Evolutionary conservation across 208 protist species (phyloP), one percentile per base, ranked within the genome.

Genomic region (Leishmania mexicana): DNA sequence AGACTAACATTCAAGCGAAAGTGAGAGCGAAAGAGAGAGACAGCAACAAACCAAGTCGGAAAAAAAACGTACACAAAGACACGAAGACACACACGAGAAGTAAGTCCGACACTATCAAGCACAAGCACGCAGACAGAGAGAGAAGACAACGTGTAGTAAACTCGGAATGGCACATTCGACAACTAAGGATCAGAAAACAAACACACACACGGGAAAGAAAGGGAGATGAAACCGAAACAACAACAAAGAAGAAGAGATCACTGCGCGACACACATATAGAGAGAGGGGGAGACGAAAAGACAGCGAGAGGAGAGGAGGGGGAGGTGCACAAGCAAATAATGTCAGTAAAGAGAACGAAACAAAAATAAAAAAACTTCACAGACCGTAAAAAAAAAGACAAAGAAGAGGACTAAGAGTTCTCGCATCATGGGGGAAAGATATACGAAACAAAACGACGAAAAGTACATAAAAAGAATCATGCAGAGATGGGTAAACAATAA

Each of bases 271-370:
- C 7, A 6, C 8, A 13, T 24, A 6, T 28, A 13, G 10, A 40
- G 0, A 47, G 10, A 40, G 0, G 11, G 8, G 3, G 10, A 42
- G 31, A 31, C 3, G 31, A 19, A 17, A 68, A 24, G 62, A 68
- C 0, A 40, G 40, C 21, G 67, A 47, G 19, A 8, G 49, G 15
- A 11, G 10, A 21, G 15, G 51, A 21, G 51, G 28, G n/a, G 7
- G 19, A 47, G 47, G 53, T 47, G 57, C 11, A 79, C 38, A 72
- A 71, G 68, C 58, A 77, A 77, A 77, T 62, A 54, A 42, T 19
- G 24, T 74, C 70, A 21, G 28, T 54, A 21, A 51, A 82, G 58
- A 24, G 31, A 35, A 35, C 31, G 31, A 35, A 35, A 35, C 31
- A 35, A 35, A 35, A 35, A 35, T 35, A 35, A 64, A 21, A 72